Evolutionary conservation across 495 filamentous ascomycete genomes (phyloP), one percentile per base, ranked within the genome.

Genomic region (Podospora sp.): DNA sequence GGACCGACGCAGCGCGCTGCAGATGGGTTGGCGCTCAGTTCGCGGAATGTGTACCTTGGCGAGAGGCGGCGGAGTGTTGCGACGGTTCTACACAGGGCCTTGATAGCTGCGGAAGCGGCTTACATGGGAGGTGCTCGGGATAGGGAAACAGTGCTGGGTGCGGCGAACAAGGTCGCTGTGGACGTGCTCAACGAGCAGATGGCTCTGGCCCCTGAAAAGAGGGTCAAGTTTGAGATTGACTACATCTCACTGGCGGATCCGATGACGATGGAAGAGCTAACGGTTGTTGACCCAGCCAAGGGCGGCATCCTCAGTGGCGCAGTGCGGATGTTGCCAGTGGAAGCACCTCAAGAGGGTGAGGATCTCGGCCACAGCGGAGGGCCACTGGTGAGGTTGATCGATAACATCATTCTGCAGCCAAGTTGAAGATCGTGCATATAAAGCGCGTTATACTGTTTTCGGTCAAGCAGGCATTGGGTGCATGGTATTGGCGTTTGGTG

Each of bases 11-110:
- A 85, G 49, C 83, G 95, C n/a, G 93, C 96, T 65, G 58, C 75
- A 1, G 92, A 95, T 77, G 95, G 96, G 7, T 78, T 99, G 69
- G 95, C 95, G n/a, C 82, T 97, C 85, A 97, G 94, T 75, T 94
- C 91, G 16, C 83, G 95, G 62, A 99, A 99, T 77, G 91, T 97
- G 27, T 98, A 97, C 77, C 83, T 99, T 2, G 96, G 95, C 1
- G 76, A 81, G 50, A 82, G 92, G 50, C 82, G 95, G 72, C 84
- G 95, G 26, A 74, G 77, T 2, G 85, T 91, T 2, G 94, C 92
- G 0, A 86, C 88, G 1, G 89, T 92, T 12, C 77, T 99, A 22
- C 84, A 83, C 55, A 84, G 82, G 52, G 86, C 92, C 0, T 75
- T 99, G 55, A 82, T 76, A 64, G 86, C 88, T 5, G 92, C 92